Evolutionary conservation across 305 asterid genomes (phyloP).

Genomic region (Fraxinus sp.): DNA sequence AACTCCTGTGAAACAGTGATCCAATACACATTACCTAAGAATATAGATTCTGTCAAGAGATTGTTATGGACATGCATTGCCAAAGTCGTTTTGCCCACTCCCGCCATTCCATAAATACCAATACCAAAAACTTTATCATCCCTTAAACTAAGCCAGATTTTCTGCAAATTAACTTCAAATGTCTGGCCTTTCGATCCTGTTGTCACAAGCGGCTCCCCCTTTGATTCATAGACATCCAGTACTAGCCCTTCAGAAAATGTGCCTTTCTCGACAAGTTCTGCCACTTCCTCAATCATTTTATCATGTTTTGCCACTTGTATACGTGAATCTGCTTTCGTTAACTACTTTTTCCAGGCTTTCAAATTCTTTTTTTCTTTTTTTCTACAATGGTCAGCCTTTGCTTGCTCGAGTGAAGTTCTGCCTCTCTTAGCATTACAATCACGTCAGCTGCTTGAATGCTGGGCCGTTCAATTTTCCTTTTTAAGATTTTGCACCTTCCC

Average conservation of each 20-base stretch:
- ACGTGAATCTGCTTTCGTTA: background rate
- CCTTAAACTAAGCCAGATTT: background rate
- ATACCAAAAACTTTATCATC: background rate
- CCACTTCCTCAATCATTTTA: background rate
- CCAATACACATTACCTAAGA: constrained; percentile 12
- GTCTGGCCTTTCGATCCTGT: constrained; percentile 12
- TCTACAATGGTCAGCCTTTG: background rate
- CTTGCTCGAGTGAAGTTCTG: background rate
- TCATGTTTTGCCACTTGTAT: background rate
- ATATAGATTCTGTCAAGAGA: constrained; percentile 9
- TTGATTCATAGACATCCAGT: background rate
- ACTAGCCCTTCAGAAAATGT: constrained; percentile 1
- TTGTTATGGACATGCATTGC: constrained; percentile 10
- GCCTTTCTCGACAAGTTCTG: constrained; percentile 8
- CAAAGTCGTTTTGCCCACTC: constrained; percentile 26
- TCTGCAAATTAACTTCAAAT: background rate
- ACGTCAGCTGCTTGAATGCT: constrained; percentile 2
- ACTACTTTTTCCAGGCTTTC: background rate
- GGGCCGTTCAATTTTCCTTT: background rate
- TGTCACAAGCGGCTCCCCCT: background rate
- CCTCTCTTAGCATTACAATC: background rate
- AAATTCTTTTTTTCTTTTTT: background rate
- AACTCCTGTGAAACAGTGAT: constrained; percentile 16
- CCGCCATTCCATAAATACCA: constrained; percentile 18
- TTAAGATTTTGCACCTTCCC: background rate